These are phyloP conservation scores for Biscogniauxia marginata DNA, from an alignment of 2,329 filamentous ascomycete species.

Conservation along the genomic window DNA sequence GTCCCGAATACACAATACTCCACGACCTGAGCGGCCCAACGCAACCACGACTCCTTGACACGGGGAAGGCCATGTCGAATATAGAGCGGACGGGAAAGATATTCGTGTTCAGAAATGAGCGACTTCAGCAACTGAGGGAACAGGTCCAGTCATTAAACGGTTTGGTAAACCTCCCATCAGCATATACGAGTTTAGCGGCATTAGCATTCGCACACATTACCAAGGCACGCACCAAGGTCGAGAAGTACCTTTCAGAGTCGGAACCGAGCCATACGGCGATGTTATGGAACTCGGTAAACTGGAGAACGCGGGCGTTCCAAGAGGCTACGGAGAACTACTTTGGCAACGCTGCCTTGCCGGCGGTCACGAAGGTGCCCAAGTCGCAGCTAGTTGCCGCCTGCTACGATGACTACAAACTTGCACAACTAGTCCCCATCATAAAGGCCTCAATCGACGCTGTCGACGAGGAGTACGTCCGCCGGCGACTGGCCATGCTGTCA, in stretches of 20 bases:
- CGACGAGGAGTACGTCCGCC: conserved; percentile 40
- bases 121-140: conserved; percentile 33
- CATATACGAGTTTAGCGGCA: conserved; percentile 40
- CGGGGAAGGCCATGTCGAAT: conserved; percentile 26
- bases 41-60: conserved; percentile 30
- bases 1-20: conserved; percentile 40
- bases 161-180: conserved; percentile 30
- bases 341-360: conserved; percentile 43
- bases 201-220: conserved; percentile 42
- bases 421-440: conserved; percentile 30
- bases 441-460: conserved; percentile 35
- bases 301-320: conserved; percentile 37
- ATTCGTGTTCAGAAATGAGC: conserved; percentile 38
- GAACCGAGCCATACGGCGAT: conserved; percentile 22
- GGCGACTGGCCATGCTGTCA: conserved; percentile 38
- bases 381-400: conserved; percentile 24
- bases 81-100: conserved; percentile 41
- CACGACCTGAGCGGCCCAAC: conserved; percentile 37
- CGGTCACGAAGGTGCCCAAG: conserved; percentile 30
- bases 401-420: conserved; percentile 27
- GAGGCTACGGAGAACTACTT: conserved; percentile 35
- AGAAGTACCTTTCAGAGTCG: conserved; percentile 22
- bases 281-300: conserved; percentile 43
- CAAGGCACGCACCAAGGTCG: conserved; percentile 30
- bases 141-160: conserved; percentile 20